Evolutionary conservation across 371 early-diverging fungal genomes (phyloP).

Genomic region (Nematocida displodere): DNA sequence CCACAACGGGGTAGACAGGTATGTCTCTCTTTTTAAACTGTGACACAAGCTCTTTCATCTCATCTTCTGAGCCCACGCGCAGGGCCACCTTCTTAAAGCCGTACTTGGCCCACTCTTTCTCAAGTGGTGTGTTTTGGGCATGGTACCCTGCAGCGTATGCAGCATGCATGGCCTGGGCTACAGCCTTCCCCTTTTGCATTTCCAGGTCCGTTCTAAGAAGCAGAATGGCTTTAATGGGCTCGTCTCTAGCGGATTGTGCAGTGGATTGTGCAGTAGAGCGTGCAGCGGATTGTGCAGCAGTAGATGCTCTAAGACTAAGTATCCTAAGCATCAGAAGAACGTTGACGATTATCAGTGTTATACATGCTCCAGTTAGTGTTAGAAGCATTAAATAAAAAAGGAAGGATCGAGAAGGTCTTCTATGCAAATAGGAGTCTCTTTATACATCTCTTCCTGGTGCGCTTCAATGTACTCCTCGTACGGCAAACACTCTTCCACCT

Average conservation of each 20-base stretch:
- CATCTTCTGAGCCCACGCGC: slow-evolving; percentile 49
- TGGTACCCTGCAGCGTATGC: slow-evolving; percentile 45
- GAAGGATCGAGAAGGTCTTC: not conserved
- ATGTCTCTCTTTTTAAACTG: slow-evolving; percentile 27
- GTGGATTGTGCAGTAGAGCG: too few species aligned
- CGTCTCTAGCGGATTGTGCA: not conserved
- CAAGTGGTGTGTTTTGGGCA: slow-evolving; percentile 5
- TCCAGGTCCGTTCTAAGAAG: slow-evolving; percentile 60
- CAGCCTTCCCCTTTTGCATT: slow-evolving; percentile 64
- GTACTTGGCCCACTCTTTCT: slow-evolving; percentile 49
- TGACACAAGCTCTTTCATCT: slow-evolving; percentile 30
- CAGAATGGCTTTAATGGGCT: slow-evolving; percentile 36
- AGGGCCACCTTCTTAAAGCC: slow-evolving; percentile 58
- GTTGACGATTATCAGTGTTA: too few species aligned
- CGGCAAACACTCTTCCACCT: not conserved
- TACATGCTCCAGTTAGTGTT: too few species aligned
- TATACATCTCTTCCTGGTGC: not conserved
- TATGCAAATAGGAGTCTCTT: not conserved
- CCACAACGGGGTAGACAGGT: slow-evolving; percentile 62
- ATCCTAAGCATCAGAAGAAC: too few species aligned
- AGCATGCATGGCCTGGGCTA: slow-evolving; percentile 63
- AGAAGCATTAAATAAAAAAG: slow-evolving; percentile 6
- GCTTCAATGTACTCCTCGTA: not conserved
- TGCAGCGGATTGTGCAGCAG: too few species aligned
- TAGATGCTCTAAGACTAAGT: too few species aligned